Conservation (phyloP, 495 filamentous ascomycete genomes). For the Penicillium coprophilum region DNA sequence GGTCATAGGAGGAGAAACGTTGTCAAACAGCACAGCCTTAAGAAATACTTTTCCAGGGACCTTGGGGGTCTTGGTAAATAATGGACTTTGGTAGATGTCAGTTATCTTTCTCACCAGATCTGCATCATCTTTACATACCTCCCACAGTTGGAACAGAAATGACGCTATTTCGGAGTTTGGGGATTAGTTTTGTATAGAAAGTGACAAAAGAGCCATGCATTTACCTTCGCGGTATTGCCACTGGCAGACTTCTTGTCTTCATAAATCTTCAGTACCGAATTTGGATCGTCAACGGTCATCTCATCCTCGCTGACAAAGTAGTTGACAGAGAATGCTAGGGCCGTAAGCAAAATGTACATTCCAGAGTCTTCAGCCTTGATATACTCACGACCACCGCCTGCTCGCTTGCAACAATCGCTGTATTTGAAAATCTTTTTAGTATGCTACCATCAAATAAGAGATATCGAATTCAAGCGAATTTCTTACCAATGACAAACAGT, state of each 20-base stretch:
- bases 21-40: constrained; percentile 31
- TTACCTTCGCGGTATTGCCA: constrained; percentile 22
- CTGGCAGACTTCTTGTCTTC: constrained; percentile 20
- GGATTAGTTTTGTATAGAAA: constrained; percentile 1
- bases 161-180: constrained; percentile 12
- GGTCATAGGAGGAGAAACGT: constrained; percentile 9
- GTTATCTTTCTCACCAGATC: neutral
- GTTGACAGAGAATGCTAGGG: constrained; percentile 30
- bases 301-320: constrained; percentile 22
- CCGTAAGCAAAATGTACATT: neutral
- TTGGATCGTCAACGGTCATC: constrained; percentile 24
- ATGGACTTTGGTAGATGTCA: constrained; percentile 8
- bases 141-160: constrained; percentile 34
- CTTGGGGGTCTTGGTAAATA: constrained; percentile 20
- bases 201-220: neutral
- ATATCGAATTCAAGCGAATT: neutral
- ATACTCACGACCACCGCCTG: constrained; percentile 23
- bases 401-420: constrained; percentile 26
- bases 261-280: constrained; percentile 13
- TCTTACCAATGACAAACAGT: constrained; percentile 32
- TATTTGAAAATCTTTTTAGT: neutral
- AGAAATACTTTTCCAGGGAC: constrained; percentile 25
- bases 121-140: constrained; percentile 17
- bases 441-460: neutral
- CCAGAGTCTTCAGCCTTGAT: neutral